Base-by-base conservation (phyloP, 2,329 filamentous ascomycete genomes). In the Byssoonygena ceratinophila region DNA sequence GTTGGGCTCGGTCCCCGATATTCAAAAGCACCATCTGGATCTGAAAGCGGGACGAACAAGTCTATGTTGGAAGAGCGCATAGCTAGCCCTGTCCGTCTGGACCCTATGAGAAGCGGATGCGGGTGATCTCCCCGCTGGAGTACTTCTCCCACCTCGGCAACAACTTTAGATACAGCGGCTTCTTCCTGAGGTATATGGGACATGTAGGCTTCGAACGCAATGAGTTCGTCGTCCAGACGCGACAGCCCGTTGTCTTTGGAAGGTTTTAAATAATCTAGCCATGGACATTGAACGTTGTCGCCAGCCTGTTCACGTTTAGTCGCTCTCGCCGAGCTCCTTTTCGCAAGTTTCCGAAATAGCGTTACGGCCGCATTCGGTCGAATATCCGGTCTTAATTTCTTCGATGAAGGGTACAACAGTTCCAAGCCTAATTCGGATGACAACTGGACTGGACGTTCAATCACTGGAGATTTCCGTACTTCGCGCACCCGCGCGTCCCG, bases 21-120 rank as follows among this genome's bases (percentile, higher is more conserved):
- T 20, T 60, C 54, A 49, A 50, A 39, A 4, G 61, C 54, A n/a
- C 60, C 56, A 16, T 63, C 57, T 27, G 54, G 51, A 51, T 63
- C 63, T 23, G 58, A 51, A 16, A 67, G 58, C n/a, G 57, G 56
- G 57, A 67, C 69, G 47, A 64, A 71, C 64, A 68, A 75, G 59
- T 82, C 76, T 11, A 83, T 67, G 61, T 78, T 76, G 5, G 80
- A 83, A 37, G 70, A 68, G 25, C 74, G 70, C 50, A 74, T 60
- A 0, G 74, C 73, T 32, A 81, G 64, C 7, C 77, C 76, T 12
- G 74, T 80, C 9, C 65, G 63, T 52, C 75, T 68, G 7, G 79
- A 81, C 16, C 80, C 80, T 54, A 78, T 76, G 2, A 76, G 55
- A 53, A 76, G 68, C 5, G 71, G 65, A 8, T 60, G 51, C 36